These are phyloP conservation scores for Globisporangium radiosum DNA, from an alignment of 352 stramenopile genomes.

Conservation along the genomic window DNA sequence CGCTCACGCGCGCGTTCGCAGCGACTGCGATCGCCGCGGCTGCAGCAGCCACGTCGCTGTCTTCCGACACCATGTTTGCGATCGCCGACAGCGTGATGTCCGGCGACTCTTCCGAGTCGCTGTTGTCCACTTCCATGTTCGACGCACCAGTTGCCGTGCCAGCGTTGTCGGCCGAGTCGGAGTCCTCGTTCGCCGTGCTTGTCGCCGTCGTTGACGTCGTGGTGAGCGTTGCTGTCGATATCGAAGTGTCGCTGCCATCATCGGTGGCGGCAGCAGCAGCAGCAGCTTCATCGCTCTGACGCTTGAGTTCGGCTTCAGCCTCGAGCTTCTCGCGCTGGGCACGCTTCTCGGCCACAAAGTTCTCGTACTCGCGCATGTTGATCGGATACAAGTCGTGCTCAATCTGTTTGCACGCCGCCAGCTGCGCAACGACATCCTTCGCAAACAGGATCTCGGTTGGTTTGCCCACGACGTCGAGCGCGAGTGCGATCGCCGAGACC, in stretches of 20 bases:
- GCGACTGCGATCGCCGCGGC: conserved; percentile 41
- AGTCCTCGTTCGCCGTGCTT: conserved; percentile 14
- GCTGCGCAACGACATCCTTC: conserved; percentile 26
- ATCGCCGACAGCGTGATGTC: conserved; percentile 79
- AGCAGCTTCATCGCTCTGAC: conserved; percentile 30
- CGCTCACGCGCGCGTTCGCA: conserved; percentile 27
- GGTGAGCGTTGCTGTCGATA: background rate
- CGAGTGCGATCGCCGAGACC: conserved; percentile 60
- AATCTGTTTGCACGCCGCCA: conserved; percentile 54
- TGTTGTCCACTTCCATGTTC: conserved; percentile 82
- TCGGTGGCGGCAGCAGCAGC: conserved; percentile 13
- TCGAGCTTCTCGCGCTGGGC: conserved; percentile 28
- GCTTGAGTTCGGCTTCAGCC: conserved; percentile 45
- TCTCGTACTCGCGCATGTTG: conserved; percentile 65
- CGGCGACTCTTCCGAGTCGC: conserved; percentile 64
- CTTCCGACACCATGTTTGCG: conserved; percentile 83
- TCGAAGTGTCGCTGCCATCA: too few relatives aligned
- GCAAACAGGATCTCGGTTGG: conserved; percentile 44
- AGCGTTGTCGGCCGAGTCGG: conserved; percentile 20
- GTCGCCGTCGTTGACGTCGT: conserved; percentile 11
- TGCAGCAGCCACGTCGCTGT: conserved; percentile 60
- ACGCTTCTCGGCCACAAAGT: conserved; percentile 34
- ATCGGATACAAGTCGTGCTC: conserved; percentile 62
- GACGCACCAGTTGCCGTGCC: conserved; percentile 20
- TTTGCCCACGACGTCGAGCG: conserved; percentile 43